These are phyloP conservation scores for Coemansia sp. DNA, from an alignment of 192 early-diverging fungal genomes.

Conservation along the genomic window DNA sequence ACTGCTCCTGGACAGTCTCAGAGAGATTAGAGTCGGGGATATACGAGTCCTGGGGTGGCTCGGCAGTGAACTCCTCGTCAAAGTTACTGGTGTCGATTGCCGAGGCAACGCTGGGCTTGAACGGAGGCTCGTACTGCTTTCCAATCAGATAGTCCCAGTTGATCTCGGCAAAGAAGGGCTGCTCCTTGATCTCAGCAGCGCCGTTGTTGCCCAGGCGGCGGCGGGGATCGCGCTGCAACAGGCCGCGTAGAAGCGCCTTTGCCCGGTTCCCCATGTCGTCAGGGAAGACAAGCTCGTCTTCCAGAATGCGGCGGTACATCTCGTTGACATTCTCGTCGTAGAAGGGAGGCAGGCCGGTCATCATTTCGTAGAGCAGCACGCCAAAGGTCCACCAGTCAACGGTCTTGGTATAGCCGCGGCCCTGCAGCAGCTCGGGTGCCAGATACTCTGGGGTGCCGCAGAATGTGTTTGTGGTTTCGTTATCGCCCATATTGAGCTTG, in stretches of 20 bases:
- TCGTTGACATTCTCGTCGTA: constrained; percentile 94
- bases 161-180: constrained; percentile 89
- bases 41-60: constrained; percentile 86
- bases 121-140: constrained; percentile 90
- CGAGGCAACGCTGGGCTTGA: constrained; percentile 87
- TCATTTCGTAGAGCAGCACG: constrained; percentile 87
- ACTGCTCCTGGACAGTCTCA: constrained; percentile 91
- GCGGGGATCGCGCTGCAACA: constrained; percentile 79
- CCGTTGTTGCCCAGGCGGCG: constrained; percentile 84
- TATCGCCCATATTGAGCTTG: constrained; percentile 93
- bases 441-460: constrained; percentile 99
- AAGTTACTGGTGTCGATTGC: constrained; percentile 96
- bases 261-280: constrained; percentile 70
- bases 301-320: constrained; percentile 93
- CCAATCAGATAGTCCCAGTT: constrained; percentile 88
- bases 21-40: constrained; percentile 80
- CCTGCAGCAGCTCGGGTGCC: constrained; percentile 85
- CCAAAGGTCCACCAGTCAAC: constrained; percentile 99
- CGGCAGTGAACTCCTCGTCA: constrained; percentile 98
- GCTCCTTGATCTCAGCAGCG: constrained; percentile 90
- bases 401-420: constrained; percentile 85
- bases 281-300: constrained; percentile 86
- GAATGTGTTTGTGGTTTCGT: constrained; percentile 90
- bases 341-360: constrained; percentile 88
- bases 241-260: constrained; percentile 64